Evolutionary conservation across 2,329 filamentous ascomycete species (phyloP).

Genomic region (Ophiostoma ulmi): DNA sequence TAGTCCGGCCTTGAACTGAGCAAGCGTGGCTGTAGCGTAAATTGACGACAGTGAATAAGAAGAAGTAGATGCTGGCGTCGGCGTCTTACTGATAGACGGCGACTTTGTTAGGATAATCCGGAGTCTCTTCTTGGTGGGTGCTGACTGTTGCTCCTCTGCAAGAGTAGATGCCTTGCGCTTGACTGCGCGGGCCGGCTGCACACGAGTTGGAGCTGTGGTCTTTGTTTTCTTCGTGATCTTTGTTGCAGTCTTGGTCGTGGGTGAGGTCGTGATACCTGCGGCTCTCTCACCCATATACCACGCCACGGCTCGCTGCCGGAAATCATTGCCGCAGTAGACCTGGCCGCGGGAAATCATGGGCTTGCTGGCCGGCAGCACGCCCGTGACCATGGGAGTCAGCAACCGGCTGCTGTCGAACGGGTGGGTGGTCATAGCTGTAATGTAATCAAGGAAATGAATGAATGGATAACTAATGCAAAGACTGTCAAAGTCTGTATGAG

Average conservation of each 20-base stretch:
- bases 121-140: neutral
- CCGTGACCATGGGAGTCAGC: neutral
- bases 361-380: neutral
- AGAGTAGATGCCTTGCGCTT: conserved; percentile 17
- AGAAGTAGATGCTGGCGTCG: neutral
- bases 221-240: neutral
- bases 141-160: neutral
- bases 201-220: conserved; percentile 12
- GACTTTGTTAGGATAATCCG: neutral
- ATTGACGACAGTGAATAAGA: neutral
- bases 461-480: neutral
- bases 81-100: neutral
- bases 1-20: conserved; percentile 1
- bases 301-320: conserved; percentile 16
- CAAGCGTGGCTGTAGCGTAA: neutral
- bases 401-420: neutral
- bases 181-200: conserved; percentile 23
- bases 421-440: neutral
- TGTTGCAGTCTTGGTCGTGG: neutral
- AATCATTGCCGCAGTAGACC: conserved; percentile 24
- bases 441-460: neutral
- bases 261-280: neutral
- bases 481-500: neutral
- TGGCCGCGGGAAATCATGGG: conserved; percentile 17
- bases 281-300: conserved; percentile 20